phyloP scores from a whole-genome alignment of 1,139 yeast species.

The Diutina rugosa region DNA sequence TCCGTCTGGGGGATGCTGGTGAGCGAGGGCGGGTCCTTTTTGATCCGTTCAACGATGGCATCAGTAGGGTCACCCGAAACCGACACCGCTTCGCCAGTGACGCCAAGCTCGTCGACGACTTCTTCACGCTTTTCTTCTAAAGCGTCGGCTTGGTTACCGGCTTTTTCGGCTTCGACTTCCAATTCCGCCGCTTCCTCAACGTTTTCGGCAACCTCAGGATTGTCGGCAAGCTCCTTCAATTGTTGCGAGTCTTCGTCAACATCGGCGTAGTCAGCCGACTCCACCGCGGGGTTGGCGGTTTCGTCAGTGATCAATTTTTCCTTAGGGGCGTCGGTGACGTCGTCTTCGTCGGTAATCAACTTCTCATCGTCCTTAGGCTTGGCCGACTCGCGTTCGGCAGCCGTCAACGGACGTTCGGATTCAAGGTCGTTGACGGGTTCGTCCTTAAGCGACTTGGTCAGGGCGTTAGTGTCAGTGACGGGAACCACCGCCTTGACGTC shows the following conservation, averaged over 20 bases:
- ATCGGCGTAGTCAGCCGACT: neutral
- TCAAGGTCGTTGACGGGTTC: constrained; percentile 1
- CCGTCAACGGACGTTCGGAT: constrained; percentile 1
- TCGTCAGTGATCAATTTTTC: neutral
- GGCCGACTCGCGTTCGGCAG: neutral
- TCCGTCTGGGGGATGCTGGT: neutral
- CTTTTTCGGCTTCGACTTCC: constrained; percentile 6
- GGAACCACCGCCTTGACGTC: constrained; percentile 1
- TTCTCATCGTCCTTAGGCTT: neutral
- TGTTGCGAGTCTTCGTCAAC: neutral
- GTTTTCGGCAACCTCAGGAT: neutral
- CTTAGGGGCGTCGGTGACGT: neutral
- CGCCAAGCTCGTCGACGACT: constrained; percentile 4
- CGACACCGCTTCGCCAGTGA: constrained; percentile 5
- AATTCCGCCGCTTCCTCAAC: neutral
- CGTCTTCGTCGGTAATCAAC: neutral
- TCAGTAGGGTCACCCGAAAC: constrained; percentile 10
- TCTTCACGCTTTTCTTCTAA: constrained; percentile 5
- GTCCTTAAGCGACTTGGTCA: constrained; percentile 1
- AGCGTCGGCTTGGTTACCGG: constrained; percentile 5
- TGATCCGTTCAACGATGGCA: constrained; percentile 13
- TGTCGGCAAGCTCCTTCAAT: neutral
- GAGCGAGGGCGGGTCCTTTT: constrained; percentile 15
- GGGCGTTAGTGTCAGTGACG: constrained; percentile 1
- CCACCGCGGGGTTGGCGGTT: neutral